Percentiles rank a stretch among this genome's conserved stretches.
phyloP scores from a whole-genome alignment of 805 yeast genomes.

The Candida verbasci region DNA sequence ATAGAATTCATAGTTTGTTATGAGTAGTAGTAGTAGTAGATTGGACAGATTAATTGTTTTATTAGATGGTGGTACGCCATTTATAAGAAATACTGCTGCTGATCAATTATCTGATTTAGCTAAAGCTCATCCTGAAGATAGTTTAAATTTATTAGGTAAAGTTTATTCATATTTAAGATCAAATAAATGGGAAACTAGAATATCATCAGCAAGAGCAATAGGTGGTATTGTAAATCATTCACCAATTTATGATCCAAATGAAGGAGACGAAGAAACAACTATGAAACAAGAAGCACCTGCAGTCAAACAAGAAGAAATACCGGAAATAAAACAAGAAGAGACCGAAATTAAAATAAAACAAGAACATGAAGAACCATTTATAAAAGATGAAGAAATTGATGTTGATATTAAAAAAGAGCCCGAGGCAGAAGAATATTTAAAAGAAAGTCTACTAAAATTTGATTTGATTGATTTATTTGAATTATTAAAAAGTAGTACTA shows the following conservation, averaged over 20 bases:
- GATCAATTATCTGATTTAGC: conserved; percentile 95
- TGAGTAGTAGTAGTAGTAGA: conserved; percentile 24
- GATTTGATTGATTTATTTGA: conserved; percentile 48
- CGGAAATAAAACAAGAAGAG: conserved; percentile 11
- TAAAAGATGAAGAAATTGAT: conserved; percentile 37
- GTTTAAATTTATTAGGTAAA: conserved; percentile 73
- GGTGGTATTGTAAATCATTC: conserved; percentile 88
- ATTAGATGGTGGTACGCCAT: conserved; percentile 90
- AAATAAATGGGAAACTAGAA: conserved; percentile 92
- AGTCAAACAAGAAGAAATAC: conserved; percentile 2
- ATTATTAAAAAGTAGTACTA: conserved; percentile 46
- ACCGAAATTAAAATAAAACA: conserved; percentile 22
- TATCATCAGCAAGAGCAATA: conserved; percentile 89
- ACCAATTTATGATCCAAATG: conserved; percentile 80
- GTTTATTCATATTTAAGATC: conserved; percentile 86
- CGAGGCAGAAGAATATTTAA: conserved; percentile 11
- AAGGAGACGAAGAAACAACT: conserved; percentile 24
- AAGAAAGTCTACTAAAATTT: conserved; percentile 29
- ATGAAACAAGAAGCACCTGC: conserved; percentile 12
- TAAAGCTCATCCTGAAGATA: conserved; percentile 91
- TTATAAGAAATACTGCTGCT: conserved; percentile 93
- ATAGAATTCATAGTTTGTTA: too few relatives aligned
- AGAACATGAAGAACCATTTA: conserved; percentile 40
- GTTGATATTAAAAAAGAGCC: conserved; percentile 10
- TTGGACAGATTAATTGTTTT: conserved; percentile 54